Evolutionary conservation across 1,284 basidiomycete species (phyloP), one percentile per base, ranked within the genome.

Genomic region (Cryptococcus amylolentus): DNA sequence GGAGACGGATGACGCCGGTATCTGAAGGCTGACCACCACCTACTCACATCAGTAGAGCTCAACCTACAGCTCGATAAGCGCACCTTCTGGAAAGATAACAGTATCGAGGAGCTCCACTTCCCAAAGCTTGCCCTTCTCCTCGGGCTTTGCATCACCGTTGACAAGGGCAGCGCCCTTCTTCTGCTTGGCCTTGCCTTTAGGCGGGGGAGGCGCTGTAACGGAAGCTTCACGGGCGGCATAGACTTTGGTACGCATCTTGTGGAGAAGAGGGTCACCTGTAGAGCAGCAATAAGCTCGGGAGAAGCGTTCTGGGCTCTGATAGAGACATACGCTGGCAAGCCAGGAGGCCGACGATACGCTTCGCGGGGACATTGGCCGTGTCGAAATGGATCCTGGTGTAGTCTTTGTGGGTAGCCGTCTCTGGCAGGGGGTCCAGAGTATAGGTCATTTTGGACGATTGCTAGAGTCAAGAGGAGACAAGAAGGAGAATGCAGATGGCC

Each of bases 1-100:
- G 41, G 0, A 72, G 44, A 1, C 79, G 80, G 20, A 93, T 77
- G 9, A 80, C 54, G 0, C 90, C 91, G 23, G 84, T 85, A 68
- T 93, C 91, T 5, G 85, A 86, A 0, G 89, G 88, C 66, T 94
- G 91, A 3, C 89, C 89, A 14, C 91, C 91, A 13, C 89, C 89
- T 77, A 56, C 16, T 8, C 5, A 16, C 18, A 47, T 58, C 59
- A 65, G 58, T 35, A 26, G 26, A 18, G 26, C 9, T 42, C 14
- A 1, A 16, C 50, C 35, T 4, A 54, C 40, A 37, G 10, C 35
- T 14, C n/a, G 41, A 18, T 18, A 8, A 5, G 60, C 64, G 42
- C 43, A 69, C 79, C 80, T 77, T 93, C 91, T 0, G 91, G 91
- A 68, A 93, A 93, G 45, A 91, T 82, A n/a, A 90, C 81, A 1